Percentiles rank a stretch among this genome's conserved stretches.
Conservation (phyloP, 495 filamentous ascomycete species). For the Amniculicola lignicola region DNA sequence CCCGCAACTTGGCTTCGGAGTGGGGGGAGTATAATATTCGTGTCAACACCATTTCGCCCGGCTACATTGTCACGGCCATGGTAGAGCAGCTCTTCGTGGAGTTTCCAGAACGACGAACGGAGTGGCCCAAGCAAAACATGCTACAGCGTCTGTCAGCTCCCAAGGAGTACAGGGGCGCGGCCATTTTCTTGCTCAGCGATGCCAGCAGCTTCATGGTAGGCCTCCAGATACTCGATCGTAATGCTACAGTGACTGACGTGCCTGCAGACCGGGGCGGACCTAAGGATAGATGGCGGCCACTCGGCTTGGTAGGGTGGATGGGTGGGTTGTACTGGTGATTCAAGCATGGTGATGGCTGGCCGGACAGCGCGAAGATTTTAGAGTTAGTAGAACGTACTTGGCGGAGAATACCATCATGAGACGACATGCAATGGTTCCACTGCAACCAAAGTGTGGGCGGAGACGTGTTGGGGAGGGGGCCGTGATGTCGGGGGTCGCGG, state of each 20-base stretch:
- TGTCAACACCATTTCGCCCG: slow-evolving; percentile 91
- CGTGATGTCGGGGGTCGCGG: too few relatives aligned
- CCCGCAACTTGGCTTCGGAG: slow-evolving; percentile 65
- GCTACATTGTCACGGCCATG: slow-evolving; percentile 94
- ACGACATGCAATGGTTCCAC: too few relatives aligned
- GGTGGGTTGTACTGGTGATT: neutral
- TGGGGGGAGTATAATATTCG: slow-evolving; percentile 83
- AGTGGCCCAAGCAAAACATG: slow-evolving; percentile 90
- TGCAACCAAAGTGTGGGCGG: too few relatives aligned
- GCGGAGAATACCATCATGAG: too few relatives aligned
- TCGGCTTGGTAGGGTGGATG: slow-evolving; percentile 35
- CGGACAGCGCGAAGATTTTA: too few relatives aligned
- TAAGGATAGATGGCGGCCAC: slow-evolving; percentile 43
- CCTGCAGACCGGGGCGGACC: slow-evolving; percentile 35
- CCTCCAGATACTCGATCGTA: neutral
- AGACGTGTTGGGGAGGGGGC: too few relatives aligned
- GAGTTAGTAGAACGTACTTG: too few relatives aligned
- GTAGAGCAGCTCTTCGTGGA: slow-evolving; percentile 72
- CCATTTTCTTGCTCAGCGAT: slow-evolving; percentile 72
- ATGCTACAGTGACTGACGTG: neutral
- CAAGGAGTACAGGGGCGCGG: slow-evolving; percentile 65
- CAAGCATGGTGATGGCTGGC: too few relatives aligned
- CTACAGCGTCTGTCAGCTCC: slow-evolving; percentile 73
- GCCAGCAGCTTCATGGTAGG: slow-evolving; percentile 76
- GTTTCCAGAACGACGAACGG: slow-evolving; percentile 68